Conservation (phyloP, 805 yeast species). For the Saccharomyces jurei region DNA sequence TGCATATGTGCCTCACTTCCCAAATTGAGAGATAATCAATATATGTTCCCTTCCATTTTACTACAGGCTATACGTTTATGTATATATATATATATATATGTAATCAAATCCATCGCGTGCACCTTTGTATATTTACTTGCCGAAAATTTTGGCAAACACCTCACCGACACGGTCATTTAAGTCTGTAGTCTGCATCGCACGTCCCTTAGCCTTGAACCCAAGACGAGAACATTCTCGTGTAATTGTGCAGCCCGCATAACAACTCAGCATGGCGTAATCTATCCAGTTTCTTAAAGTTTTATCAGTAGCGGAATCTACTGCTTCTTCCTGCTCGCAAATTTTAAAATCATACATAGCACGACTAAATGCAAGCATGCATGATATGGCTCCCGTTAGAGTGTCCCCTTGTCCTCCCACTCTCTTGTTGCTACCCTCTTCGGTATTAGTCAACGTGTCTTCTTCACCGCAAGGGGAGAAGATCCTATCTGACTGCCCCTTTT, state of each 20-base stretch:
- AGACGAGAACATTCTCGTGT: conserved; percentile 56
- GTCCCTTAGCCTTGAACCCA: conserved; percentile 58
- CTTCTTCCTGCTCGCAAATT: conserved; percentile 47
- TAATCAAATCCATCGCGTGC: background rate
- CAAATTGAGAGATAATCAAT: background rate
- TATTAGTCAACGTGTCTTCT: conserved; percentile 35
- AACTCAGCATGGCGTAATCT: conserved; percentile 41
- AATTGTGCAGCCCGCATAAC: conserved; percentile 62
- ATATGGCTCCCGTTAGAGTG: conserved; percentile 77
- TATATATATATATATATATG: background rate
- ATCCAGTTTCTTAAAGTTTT: conserved; percentile 24
- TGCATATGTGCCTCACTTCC: background rate
- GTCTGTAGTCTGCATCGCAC: conserved; percentile 83
- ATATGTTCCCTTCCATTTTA: too few species aligned
- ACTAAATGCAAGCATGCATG: conserved; percentile 77
- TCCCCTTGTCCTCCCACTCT: conserved; percentile 98
- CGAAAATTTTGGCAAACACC: conserved; percentile 46
- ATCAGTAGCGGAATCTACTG: conserved; percentile 21
- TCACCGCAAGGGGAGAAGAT: conserved; percentile 44
- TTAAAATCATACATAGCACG: conserved; percentile 48
- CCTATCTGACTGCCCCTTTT: conserved; percentile 64
- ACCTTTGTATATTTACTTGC: background rate
- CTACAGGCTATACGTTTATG: too few species aligned
- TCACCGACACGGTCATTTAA: conserved; percentile 59
- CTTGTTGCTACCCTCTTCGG: conserved; percentile 55